These are phyloP conservation scores for Hypoxylon fragiforme DNA, from an alignment of 495 filamentous ascomycete genomes.

Conservation along the genomic window DNA sequence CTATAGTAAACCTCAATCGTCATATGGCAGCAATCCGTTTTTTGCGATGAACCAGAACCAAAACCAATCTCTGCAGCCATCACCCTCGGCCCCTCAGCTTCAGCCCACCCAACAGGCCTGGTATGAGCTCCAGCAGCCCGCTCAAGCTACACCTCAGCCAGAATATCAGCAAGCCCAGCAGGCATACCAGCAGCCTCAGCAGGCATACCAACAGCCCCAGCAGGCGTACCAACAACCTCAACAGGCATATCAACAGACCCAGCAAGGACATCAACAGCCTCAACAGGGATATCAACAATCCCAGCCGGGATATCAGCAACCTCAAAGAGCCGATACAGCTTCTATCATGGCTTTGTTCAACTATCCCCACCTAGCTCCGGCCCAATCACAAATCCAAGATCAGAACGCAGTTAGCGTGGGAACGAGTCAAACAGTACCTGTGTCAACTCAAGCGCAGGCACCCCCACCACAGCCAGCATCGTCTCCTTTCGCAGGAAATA, in stretches of 20 bases:
- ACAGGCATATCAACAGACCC: not conserved
- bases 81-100: conserved; percentile 41
- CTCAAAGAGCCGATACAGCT: conserved; percentile 66
- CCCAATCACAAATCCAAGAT: conserved; percentile 33
- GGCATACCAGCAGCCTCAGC: conserved; percentile 1
- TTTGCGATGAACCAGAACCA: conserved; percentile 50
- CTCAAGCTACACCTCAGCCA: conserved; percentile 11
- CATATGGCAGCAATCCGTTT: conserved; percentile 57
- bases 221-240: too few relatives aligned
- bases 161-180: not conserved
- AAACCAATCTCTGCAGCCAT: conserved; percentile 40
- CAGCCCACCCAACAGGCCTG: conserved; percentile 40
- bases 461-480: conserved; percentile 18
- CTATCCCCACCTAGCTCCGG: conserved; percentile 70
- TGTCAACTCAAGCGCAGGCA: conserved; percentile 29
- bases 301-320: conserved; percentile 30
- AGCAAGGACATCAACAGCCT: not conserved
- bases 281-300: not conserved
- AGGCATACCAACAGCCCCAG: not conserved
- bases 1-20: conserved; percentile 43
- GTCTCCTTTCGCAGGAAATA: conserved; percentile 39
- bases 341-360: conserved; percentile 88
- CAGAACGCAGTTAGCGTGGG: conserved; percentile 23
- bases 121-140: conserved; percentile 35
- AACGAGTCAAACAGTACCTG: conserved; percentile 14